These are phyloP conservation scores for Pichia sp. DNA, from an alignment of 1,139 yeast genomes.

Conservation along the genomic window DNA sequence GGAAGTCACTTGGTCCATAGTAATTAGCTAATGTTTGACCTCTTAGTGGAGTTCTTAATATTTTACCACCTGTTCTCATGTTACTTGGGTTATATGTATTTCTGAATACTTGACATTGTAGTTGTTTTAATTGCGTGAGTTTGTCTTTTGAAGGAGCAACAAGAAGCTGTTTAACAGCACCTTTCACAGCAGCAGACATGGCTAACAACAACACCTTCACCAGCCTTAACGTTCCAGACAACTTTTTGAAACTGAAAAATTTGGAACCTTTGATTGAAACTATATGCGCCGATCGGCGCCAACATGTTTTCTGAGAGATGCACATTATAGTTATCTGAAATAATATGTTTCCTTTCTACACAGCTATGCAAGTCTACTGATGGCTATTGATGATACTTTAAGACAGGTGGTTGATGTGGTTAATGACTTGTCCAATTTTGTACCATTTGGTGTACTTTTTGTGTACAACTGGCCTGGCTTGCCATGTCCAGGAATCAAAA, in stretches of 20 bases:
- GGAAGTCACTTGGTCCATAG: conserved; percentile 68
- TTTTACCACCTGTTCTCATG: conserved; percentile 69
- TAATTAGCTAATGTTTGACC: conserved; percentile 70
- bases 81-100: conserved; percentile 61
- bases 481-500: conserved; percentile 23
- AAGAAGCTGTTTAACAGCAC: conserved; percentile 2
- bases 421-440: conserved; percentile 33
- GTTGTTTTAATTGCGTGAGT: conserved; percentile 45
- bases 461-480: conserved; percentile 34
- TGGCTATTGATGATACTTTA: background rate
- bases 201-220: too few species aligned
- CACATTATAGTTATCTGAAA: too few species aligned
- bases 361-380: background rate
- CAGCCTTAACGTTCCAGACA: too few species aligned
- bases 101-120: conserved; percentile 55
- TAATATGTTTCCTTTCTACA: background rate
- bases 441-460: conserved; percentile 42
- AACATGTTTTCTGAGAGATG: background rate
- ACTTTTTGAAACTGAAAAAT: too few species aligned
- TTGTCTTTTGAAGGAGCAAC: conserved; percentile 24
- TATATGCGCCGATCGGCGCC: background rate
- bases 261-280: too few species aligned
- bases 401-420: conserved; percentile 17
- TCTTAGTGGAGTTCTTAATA: conserved; percentile 60
- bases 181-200: conserved; percentile 10